Evolutionary conservation across 345 rosid species (phyloP).

Genomic region (Bruguiera sexangula): DNA sequence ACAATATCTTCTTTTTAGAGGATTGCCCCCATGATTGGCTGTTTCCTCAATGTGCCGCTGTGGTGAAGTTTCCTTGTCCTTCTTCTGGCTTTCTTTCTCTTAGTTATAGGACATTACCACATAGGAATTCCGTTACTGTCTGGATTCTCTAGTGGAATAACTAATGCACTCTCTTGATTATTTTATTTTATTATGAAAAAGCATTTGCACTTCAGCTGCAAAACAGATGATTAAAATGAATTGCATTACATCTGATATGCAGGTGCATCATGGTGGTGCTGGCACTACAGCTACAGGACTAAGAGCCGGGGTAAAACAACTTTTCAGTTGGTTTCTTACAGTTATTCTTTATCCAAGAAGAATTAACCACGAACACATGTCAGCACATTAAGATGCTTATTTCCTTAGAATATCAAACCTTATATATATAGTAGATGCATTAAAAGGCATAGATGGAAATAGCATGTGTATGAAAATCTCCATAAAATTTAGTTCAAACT

Average conservation of each 20-base stretch:
- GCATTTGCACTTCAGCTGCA: background rate
- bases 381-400: too few relatives aligned
- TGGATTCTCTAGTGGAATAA: too few relatives aligned
- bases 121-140: too few relatives aligned
- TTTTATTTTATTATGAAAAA: too few relatives aligned
- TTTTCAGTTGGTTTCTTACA: background rate
- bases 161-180: too few relatives aligned
- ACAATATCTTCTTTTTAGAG: constrained; percentile 65
- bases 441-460: background rate
- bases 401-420: too few relatives aligned
- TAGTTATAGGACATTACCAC: too few relatives aligned
- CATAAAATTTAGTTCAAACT: background rate
- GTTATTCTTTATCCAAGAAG: background rate
- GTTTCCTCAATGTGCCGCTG: constrained; percentile 96
- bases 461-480: background rate
- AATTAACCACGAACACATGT: too few relatives aligned
- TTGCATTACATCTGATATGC: constrained; percentile 17
- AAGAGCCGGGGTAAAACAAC: constrained; percentile 73
- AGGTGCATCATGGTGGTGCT: constrained; percentile 99
- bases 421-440: too few relatives aligned
- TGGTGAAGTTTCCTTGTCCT: constrained; percentile 44
- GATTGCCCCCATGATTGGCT: constrained; percentile 99
- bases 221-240: constrained; percentile 2
- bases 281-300: constrained; percentile 98
- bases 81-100: background rate